Evolutionary conservation across 2,329 filamentous ascomycete genomes (phyloP), one percentile per base, ranked within the genome.

Genomic region (Alternaria brassicae): DNA sequence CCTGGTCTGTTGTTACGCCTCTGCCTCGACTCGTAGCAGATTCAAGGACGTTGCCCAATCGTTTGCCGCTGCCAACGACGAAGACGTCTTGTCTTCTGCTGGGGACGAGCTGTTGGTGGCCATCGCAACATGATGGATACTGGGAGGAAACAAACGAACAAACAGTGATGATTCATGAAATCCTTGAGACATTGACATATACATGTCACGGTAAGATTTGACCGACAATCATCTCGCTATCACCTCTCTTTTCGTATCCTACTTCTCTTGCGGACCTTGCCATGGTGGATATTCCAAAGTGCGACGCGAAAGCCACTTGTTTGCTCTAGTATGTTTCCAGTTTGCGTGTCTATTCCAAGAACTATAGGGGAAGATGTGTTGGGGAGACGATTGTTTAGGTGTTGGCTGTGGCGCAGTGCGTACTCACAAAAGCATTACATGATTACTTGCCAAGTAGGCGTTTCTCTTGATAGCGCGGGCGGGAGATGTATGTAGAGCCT

Each of bases 1-100:
- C 56, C 19, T 59, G 53, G 12, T 64, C 63, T 34, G 49, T 59
- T 0, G 50, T 53, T 32, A 53, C 37, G 4, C 44, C 21, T 1
- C 37, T 39, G 6, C 28, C 40, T 23, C 53, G 44, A 10, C 12
- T 23, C 4, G 28, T 37, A 17, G 39, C 52, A 4, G 32, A 47
- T 1, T 28, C 21, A 10, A 47, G 42, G 1, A 47, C 42, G 27
- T 47, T 21, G 2, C 42, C 42, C 42, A n/a, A 47, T n/a, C 32
- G 27, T 1, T 47, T 27, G 27, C 42, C 42, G 4, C 27, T 32
- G 0, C 42, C 42, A 7, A 47, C 42, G n/a, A 47, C 32, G 42
- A 47, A 47, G 12, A 47, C 42, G 2, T 47, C 42, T 47, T 47
- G 2, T 47, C 42, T 47, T 47, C 42, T 0, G 42, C 2, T 5